A percentile compares a stretch with the other conserved stretches of the same genome.
These are phyloP conservation scores for Saccharata proteae DNA, from an alignment of 2,329 filamentous ascomycete genomes.

Conservation along the genomic window DNA sequence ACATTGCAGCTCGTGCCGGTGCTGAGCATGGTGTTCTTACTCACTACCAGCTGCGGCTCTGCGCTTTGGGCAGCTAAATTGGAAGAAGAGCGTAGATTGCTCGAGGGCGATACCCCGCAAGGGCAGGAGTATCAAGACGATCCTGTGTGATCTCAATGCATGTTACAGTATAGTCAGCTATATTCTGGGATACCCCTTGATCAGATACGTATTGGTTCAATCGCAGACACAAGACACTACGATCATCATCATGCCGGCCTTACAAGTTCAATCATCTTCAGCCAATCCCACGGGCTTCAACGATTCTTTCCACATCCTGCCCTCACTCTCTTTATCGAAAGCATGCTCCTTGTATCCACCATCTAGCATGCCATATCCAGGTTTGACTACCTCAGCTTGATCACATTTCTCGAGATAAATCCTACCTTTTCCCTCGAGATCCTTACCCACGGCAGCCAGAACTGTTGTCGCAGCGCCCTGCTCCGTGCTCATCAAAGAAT, in stretches of 20 bases:
- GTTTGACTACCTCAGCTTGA: constrained; percentile 15
- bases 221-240: too few species aligned
- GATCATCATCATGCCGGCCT: too few species aligned
- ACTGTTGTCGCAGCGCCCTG: constrained; percentile 30
- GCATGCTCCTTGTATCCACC: constrained; percentile 5
- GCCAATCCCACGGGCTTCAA: constrained; percentile 12
- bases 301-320: constrained; percentile 9
- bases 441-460: constrained; percentile 22
- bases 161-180: too few species aligned
- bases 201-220: too few species aligned
- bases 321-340: constrained; percentile 7
- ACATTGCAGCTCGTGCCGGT: constrained; percentile 77
- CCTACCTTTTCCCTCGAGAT: constrained; percentile 5
- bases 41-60: constrained; percentile 75
- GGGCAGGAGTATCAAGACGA: too few species aligned
- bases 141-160: too few species aligned
- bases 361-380: constrained; percentile 6
- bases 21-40: constrained; percentile 84
- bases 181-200: too few species aligned
- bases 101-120: constrained; percentile 2
- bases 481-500: neutral
- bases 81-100: constrained; percentile 48
- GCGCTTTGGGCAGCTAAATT: constrained; percentile 77
- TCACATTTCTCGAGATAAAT: constrained; percentile 32
- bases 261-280: neutral